A percentile compares a stretch with the other conserved stretches of the same genome.
phyloP scores from a whole-genome alignment of 129 eudicot species.

The Flaveria robusta region DNA sequence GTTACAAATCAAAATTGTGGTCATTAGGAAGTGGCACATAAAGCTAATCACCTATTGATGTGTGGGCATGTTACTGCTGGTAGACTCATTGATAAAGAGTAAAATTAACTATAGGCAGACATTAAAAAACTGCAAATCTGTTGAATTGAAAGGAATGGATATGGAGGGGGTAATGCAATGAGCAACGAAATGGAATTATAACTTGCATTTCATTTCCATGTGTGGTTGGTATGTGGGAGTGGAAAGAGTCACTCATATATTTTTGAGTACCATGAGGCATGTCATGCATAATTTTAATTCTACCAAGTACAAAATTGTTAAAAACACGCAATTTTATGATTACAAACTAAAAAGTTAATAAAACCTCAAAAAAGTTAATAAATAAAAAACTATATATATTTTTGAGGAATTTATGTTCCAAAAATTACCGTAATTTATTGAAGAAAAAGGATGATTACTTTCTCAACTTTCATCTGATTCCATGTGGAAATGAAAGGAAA shows the following conservation, averaged over 20 bases:
- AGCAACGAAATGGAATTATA: too few relatives aligned
- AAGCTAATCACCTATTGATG: neutral
- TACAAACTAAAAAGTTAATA: neutral
- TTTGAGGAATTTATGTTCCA: too few relatives aligned
- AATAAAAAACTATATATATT: too few relatives aligned
- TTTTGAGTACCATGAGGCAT: too few relatives aligned
- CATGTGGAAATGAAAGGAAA: neutral
- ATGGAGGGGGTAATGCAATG: too few relatives aligned
- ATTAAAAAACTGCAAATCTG: neutral
- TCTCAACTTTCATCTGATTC: neutral
- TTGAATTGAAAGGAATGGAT: neutral
- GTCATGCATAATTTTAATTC: too few relatives aligned
- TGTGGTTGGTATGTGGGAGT: too few relatives aligned
- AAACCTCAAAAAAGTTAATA: too few relatives aligned
- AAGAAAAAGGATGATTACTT: neutral
- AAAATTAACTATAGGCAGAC: neutral
- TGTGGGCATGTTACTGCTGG: neutral
- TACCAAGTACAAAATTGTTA: neutral
- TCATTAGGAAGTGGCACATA: neutral
- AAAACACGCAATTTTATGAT: neutral
- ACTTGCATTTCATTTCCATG: too few relatives aligned
- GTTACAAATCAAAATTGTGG: neutral
- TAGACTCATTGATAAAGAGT: neutral
- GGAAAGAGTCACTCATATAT: neutral
- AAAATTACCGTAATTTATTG: too few relatives aligned